phyloP scores from a whole-genome alignment of 148 eudicot genomes.

The Silene uniflora region DNA sequence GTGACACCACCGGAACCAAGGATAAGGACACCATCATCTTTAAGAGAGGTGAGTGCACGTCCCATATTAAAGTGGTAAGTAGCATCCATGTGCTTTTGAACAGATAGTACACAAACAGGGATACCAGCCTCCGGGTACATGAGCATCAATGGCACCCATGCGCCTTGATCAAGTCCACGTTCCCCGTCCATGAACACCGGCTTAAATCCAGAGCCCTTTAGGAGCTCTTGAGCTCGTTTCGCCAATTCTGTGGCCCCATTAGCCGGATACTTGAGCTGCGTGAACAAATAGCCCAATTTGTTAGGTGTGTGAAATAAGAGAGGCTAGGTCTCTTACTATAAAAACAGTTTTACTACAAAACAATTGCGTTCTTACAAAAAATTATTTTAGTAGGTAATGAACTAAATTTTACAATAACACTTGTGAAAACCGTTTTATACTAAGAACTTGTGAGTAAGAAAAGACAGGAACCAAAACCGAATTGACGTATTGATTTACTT shows the following conservation, averaged over 20 bases:
- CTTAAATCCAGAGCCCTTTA: slow-evolving; percentile 42
- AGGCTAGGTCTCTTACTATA: too few species aligned
- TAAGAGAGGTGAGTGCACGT: slow-evolving; percentile 61
- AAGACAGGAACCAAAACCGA: too few species aligned
- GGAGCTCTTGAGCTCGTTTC: slow-evolving; percentile 55
- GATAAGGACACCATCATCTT: slow-evolving; percentile 73
- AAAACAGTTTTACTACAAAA: too few species aligned
- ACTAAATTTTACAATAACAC: too few species aligned
- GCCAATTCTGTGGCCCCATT: slow-evolving; percentile 83
- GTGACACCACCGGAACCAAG: slow-evolving; percentile 78
- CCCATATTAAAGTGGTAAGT: slow-evolving; percentile 66
- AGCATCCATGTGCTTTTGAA: slow-evolving; percentile 52
- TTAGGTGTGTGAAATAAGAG: too few species aligned
- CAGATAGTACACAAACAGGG: slow-evolving; percentile 78
- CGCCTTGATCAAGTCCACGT: slow-evolving; percentile 89
- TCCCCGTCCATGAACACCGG: slow-evolving; percentile 49
- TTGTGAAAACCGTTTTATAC: too few species aligned
- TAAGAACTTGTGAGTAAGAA: too few species aligned
- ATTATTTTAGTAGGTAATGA: too few species aligned
- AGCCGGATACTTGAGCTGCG: slow-evolving; percentile 81
- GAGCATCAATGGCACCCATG: slow-evolving; percentile 44
- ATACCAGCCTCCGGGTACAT: slow-evolving; percentile 72
- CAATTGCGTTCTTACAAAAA: too few species aligned
- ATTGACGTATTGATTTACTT: too few species aligned
- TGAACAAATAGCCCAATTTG: background rate